Base-by-base conservation (phyloP, 257 asterid species). In the Nicotiana benthamiana region DNA sequence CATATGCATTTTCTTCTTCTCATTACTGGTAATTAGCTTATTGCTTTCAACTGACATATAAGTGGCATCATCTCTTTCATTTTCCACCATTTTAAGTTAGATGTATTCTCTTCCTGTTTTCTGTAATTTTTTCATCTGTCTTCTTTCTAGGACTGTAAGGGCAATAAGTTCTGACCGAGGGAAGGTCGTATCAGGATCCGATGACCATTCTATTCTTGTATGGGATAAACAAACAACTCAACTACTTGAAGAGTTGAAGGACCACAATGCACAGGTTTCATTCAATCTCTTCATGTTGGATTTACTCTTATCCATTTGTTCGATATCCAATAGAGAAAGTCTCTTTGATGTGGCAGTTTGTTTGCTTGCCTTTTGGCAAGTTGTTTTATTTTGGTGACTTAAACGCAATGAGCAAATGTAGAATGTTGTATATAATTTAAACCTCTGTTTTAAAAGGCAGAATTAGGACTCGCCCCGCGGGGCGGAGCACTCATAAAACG, bases 161-260 rank as follows among this genome's bases (percentile, higher is more conserved):
- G 93, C 98, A 65, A 93, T 93, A 87, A 95, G 93, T 88, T 95
- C 99, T 74, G 99, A 95, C 82, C 85, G 97, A 86, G 92, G 93
- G 81, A 95, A 95, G 91, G 95, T 93, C 76, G 98, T 95, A 82
- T 91, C 99, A 4, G 98, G 99, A 80, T 94, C 99, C n/a, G 99
- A 95, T 84, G 99, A 95, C 85, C 96, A 93, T 82, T 88, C 92
- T 80, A 92, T 95, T 76, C 97, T 95, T 63, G 98, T 95, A 77
- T 95, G 98, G 99, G 99, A 95, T 88, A 95, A 95, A 83, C 95
- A 91, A 89, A 93, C 98, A 36, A 87, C 93, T 84, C 97, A 90
- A 90, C 97, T 89, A 84, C 91, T 93, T 20, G 99, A 95, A 89
- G 99, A 93, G 86, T 85, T 95, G 85, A 95, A 93, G 90, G 99